Percentiles rank a stretch among this genome's conserved stretches.
These are phyloP conservation scores for Chenopodium suecicum DNA, from an alignment of 148 eudicot species.

Conservation along the genomic window DNA sequence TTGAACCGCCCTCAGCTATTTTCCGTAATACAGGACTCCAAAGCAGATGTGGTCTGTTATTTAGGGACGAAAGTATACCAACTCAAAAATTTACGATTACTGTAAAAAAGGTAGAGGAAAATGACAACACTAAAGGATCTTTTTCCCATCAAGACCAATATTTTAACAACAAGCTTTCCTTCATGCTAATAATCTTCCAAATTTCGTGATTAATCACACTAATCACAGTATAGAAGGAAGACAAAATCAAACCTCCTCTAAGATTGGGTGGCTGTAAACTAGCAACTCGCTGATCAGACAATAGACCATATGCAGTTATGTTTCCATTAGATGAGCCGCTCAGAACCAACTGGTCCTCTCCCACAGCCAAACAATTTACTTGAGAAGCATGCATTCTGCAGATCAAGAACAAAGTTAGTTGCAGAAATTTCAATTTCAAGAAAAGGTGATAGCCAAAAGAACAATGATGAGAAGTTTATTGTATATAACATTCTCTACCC, in stretches of 20 bases:
- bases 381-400: conserved; percentile 69
- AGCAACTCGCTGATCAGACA: conserved; percentile 57
- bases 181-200: background rate
- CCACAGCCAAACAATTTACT: conserved; percentile 58
- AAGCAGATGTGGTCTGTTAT: background rate
- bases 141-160: background rate
- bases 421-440: background rate
- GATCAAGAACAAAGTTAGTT: conserved; percentile 5
- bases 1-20: background rate
- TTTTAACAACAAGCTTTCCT: background rate
- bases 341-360: conserved; percentile 64
- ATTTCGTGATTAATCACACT: background rate
- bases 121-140: background rate
- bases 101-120: background rate
- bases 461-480: background rate
- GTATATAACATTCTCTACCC: background rate
- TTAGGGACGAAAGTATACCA: background rate
- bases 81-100: background rate
- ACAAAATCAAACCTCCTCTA: conserved; percentile 43
- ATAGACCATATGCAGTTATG: conserved; percentile 48
- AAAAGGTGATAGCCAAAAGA: background rate
- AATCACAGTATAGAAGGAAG: background rate
- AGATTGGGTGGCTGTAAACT: conserved; percentile 42
- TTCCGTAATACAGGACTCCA: background rate
- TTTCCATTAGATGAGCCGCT: conserved; percentile 67